These are phyloP conservation scores for Oryza coarctata DNA, from an alignment of 176 grass and related monocot species.

Conservation along the genomic window DNA sequence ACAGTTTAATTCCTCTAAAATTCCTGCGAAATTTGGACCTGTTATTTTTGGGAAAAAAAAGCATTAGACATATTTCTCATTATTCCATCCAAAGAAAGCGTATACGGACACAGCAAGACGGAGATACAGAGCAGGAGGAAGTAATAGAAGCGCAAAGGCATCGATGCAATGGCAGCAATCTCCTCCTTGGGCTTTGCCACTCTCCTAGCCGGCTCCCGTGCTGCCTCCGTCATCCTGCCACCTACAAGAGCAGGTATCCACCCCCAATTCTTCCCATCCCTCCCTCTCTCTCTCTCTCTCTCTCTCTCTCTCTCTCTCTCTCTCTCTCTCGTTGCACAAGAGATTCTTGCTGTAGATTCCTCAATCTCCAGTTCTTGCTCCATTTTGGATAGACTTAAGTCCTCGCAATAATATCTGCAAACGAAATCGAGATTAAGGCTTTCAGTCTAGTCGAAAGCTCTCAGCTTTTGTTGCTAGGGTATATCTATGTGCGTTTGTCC, in stretches of 20 bases:
- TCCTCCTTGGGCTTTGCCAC: slow-evolving; percentile 24
- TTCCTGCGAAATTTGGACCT: no score
- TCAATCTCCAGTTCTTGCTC: background rate
- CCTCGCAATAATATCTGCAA: background rate
- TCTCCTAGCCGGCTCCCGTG: slow-evolving; percentile 5
- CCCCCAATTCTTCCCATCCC: no score
- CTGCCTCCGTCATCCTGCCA: background rate
- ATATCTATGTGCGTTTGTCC: background rate
- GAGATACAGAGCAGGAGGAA: background rate
- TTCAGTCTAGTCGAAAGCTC: background rate
- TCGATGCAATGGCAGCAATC: slow-evolving; percentile 24
- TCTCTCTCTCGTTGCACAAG: background rate
- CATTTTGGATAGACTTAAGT: background rate
- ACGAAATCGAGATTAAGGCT: background rate
- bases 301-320: background rate
- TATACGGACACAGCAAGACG: background rate
- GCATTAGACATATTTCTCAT: no score
- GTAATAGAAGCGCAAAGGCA: background rate
- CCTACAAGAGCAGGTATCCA: slow-evolving; percentile 26
- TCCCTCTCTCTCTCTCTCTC: background rate
- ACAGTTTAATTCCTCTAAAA: no score
- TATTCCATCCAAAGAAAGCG: no score
- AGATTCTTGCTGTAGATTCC: background rate
- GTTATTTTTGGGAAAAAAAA: no score
- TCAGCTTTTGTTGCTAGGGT: background rate